A percentile compares a stretch with the other conserved stretches of the same genome.
Conservation (phyloP, 2,329 filamentous ascomycete genomes). For the Xylaria digitata region DNA sequence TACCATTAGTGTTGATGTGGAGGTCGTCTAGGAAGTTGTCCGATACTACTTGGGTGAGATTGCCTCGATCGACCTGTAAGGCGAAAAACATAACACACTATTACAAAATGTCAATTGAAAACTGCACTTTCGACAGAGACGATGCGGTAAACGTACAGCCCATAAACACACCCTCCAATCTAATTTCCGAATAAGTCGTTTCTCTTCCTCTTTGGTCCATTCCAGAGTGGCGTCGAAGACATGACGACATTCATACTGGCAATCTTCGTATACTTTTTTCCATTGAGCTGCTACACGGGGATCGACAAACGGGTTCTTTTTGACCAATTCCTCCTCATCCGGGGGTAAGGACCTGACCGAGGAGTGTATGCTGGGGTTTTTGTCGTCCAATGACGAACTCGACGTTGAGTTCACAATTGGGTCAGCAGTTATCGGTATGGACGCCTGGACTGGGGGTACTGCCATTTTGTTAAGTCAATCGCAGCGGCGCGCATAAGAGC, state of each 20-base stretch:
- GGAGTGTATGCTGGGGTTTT: constrained; percentile 12
- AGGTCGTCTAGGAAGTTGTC: constrained; percentile 70
- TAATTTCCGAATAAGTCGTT: constrained; percentile 61
- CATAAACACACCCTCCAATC: constrained; percentile 56
- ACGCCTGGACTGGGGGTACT: constrained; percentile 27
- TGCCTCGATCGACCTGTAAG: constrained; percentile 70
- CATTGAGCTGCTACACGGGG: constrained; percentile 47
- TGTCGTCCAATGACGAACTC: constrained; percentile 27
- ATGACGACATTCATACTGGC: constrained; percentile 64
- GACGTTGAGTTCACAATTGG: constrained; percentile 23
- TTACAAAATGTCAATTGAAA: constrained; percentile 13
- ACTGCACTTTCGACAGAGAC: background rate
- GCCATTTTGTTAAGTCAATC: constrained; percentile 31
- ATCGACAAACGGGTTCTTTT: constrained; percentile 37
- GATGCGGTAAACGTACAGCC: constrained; percentile 48
- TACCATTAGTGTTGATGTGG: constrained; percentile 58
- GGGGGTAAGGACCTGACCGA: constrained; percentile 18
- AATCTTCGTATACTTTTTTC: constrained; percentile 51
- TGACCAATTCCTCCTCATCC: constrained; percentile 30
- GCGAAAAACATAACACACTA: constrained; percentile 70
- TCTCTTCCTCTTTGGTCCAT: constrained; percentile 66
- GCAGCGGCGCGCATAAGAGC: constrained; percentile 7
- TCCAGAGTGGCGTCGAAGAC: constrained; percentile 64
- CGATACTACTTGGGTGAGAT: constrained; percentile 67
- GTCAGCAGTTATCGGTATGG: constrained; percentile 21